Evolutionary conservation across 2,329 filamentous ascomycete genomes (phyloP).

Genomic region (Emmonsia crescens): DNA sequence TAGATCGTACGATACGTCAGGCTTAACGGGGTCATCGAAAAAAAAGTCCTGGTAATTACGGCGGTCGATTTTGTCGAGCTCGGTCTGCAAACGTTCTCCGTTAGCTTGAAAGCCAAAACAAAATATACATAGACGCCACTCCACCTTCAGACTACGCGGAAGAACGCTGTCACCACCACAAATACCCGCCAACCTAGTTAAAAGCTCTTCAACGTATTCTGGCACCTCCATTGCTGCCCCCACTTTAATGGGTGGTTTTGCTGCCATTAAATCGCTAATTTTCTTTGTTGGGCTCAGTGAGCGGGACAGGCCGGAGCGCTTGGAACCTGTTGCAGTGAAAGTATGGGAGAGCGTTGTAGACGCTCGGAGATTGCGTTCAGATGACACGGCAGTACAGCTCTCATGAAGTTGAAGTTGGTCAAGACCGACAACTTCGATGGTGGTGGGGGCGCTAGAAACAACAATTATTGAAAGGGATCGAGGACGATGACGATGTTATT

Average conservation of each 20-base stretch:
- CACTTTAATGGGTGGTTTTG: not conserved
- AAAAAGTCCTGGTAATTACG: not conserved
- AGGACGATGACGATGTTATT: too few species aligned
- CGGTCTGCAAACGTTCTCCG: not conserved
- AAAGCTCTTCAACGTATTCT: not conserved
- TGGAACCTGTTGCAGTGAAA: not conserved
- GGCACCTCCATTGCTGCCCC: not conserved
- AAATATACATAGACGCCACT: not conserved
- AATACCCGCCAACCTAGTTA: not conserved
- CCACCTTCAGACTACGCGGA: slow-evolving; percentile 3
- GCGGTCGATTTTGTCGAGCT: not conserved
- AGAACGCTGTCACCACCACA: not conserved
- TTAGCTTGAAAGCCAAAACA: not conserved
- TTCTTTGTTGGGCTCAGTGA: not conserved
- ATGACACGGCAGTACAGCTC: not conserved
- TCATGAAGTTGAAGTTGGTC: not conserved
- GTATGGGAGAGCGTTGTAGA: not conserved
- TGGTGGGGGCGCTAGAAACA: too few species aligned
- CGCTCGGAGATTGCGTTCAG: not conserved
- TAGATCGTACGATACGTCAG: not conserved
- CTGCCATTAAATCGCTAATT: not conserved
- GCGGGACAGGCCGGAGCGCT: not conserved
- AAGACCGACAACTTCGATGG: not conserved
- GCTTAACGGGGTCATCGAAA: not conserved
- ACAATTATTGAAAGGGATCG: too few species aligned